Conservation (phyloP, 2,329 filamentous ascomycete species). For the Colletotrichum sidae region DNA sequence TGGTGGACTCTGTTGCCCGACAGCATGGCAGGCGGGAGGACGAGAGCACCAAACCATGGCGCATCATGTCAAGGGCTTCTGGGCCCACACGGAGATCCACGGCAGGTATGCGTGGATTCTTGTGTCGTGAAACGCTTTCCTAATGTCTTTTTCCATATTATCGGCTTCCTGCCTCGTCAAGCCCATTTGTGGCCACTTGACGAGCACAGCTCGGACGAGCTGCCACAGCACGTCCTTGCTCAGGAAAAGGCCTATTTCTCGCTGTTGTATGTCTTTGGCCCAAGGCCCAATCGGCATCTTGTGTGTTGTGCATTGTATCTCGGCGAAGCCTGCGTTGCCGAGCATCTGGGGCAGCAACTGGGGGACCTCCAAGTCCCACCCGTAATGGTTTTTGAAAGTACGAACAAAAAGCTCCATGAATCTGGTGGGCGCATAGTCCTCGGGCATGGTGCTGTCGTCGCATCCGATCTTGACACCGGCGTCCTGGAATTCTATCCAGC, state of each 20-base stretch:
- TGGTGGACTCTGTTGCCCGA: too few species aligned
- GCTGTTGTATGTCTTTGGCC: conserved; percentile 47
- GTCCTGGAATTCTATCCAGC: conserved; percentile 55
- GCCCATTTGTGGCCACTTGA: conserved; percentile 45
- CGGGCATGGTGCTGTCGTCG: conserved; percentile 44
- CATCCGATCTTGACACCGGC: conserved; percentile 46
- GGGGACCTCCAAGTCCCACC: conserved; percentile 50
- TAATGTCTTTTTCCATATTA: conserved; percentile 45
- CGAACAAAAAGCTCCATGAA: conserved; percentile 48
- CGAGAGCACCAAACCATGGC: neutral
- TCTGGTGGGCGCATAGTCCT: conserved; percentile 33
- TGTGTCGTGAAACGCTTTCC: conserved; percentile 47
- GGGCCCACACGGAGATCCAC: conserved; percentile 53
- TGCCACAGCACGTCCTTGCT: conserved; percentile 47
- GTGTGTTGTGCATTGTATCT: conserved; percentile 45
- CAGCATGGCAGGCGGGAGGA: too few species aligned
- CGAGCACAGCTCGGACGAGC: conserved; percentile 48
- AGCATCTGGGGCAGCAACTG: conserved; percentile 44
- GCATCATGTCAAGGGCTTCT: conserved; percentile 45
- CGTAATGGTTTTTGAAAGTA: conserved; percentile 47
- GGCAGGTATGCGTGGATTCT: conserved; percentile 48
- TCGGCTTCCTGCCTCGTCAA: conserved; percentile 49
- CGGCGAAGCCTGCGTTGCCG: conserved; percentile 48
- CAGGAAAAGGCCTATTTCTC: conserved; percentile 53
- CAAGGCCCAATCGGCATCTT: conserved; percentile 52